Evolutionary conservation across 495 filamentous ascomycete genomes (phyloP), one percentile per base, ranked within the genome.

Genomic region (Tuber calosporum): DNA sequence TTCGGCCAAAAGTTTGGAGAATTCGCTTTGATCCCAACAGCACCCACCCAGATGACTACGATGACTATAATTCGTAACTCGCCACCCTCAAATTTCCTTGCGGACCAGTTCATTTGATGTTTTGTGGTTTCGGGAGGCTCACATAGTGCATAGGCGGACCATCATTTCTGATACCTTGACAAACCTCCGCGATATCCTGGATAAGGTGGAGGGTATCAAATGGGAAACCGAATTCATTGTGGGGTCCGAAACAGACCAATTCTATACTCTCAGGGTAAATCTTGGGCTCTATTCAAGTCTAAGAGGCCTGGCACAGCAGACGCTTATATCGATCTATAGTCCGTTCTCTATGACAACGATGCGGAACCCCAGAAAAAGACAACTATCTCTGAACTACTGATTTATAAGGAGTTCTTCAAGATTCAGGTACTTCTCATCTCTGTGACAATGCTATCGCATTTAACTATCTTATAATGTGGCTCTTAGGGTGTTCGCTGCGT

Each of bases 1-100:
- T 69, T 43, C 41, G 74, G 6, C 74, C 74, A 7, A 76, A 39
- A 9, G 71, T 76, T 26, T 76, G 71, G 74, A 66, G 71, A 45
- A 69, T 76, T 62, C 72, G 74, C 6, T 76, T 70, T 39, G 42
- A 70, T 11, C 71, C 74, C 4, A 68, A 34, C 4, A 62, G 15
- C 22, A 38, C 38, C 11, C 5, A 34, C 15, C 40, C 66, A 62
- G 53, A 26, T 6, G 43, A 69, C n/a, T 76, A 73, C 45, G 67
- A 43, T 17, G 71, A 76, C 36, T 62, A 69, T 9, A 76, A 73
- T 19, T 66, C 68, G 72, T 74, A 70, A 58, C 42, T 70, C 37
- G 11, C 53, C 53, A 58, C 53, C 53, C 26, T 30, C n/a, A n/a
- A 30, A 20, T 30, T n/a, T 53, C 9, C 48, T 13, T 26, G 2